Conservation (phyloP, 306 rosid genomes). For the Medicago ruthenica region DNA sequence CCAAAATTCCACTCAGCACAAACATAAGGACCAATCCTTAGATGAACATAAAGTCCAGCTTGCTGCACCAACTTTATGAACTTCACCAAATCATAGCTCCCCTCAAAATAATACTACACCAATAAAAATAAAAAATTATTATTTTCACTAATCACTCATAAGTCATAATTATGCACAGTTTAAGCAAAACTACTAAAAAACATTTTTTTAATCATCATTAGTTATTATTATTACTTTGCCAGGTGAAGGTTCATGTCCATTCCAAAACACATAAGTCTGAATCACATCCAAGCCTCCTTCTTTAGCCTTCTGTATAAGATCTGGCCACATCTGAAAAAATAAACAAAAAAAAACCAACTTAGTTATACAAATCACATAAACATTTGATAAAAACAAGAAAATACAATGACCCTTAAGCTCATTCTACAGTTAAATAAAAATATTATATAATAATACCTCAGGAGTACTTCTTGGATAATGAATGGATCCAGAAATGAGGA, state of each 20-base stretch:
- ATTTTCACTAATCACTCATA: slow-evolving; percentile 2
- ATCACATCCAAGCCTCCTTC: slow-evolving; percentile 97
- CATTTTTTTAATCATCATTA: slow-evolving; percentile 16
- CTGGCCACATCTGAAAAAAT: slow-evolving; percentile 93
- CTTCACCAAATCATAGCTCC: slow-evolving; percentile 91
- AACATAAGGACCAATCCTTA: slow-evolving; percentile 98
- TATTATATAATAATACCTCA: slow-evolving; percentile 58
- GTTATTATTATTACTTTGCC: slow-evolving; percentile 60
- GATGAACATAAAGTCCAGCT: slow-evolving; percentile 90
- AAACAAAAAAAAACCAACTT: slow-evolving; percentile 21
- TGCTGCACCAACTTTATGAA: slow-evolving; percentile 87
- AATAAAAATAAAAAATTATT: slow-evolving; percentile 14
- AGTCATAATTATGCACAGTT: slow-evolving; percentile 13
- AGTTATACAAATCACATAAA: slow-evolving; percentile 19
- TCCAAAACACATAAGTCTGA: slow-evolving; percentile 99
- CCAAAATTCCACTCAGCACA: slow-evolving; percentile 99
- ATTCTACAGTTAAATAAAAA: slow-evolving; percentile 48
- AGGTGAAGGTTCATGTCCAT: slow-evolving; percentile 97
- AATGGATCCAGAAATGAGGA: slow-evolving; percentile 97
- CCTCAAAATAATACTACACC: slow-evolving; percentile 87
- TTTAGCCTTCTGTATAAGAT: slow-evolving; percentile 97
- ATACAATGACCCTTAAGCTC: slow-evolving; percentile 47
- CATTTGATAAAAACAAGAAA: slow-evolving; percentile 46
- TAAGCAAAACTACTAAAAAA: slow-evolving; percentile 14
- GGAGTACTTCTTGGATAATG: slow-evolving; percentile 99